Base-by-base conservation (phyloP, 768 basidiomycete genomes). In the Tylopilus vinaceipallidus region DNA sequence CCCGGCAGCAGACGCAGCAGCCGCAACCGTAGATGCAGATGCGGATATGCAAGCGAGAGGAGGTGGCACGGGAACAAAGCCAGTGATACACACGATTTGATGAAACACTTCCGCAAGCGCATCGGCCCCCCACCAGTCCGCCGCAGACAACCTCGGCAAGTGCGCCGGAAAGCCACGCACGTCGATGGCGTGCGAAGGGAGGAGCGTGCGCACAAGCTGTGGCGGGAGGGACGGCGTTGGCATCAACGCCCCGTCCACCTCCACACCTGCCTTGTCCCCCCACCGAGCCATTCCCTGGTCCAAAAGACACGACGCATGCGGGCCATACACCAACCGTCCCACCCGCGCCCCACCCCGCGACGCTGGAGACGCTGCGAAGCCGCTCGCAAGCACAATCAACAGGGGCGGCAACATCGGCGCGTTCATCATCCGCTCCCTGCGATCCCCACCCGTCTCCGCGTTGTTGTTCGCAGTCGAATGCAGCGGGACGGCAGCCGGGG, bases 51-150 rank as follows among this genome's bases (percentile, higher is more conserved):
- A 13, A 32, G 6, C 26, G 7, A 65, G 47, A 16, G 63, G 61
- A 0, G 50, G 52, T 7, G 59, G 50, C 41, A 64, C 47, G 3
- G 73, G 62, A 14, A 68, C 67, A 42, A 78, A 76, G 13, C 79
- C 79, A 3, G 72, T 73, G 37, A 69, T 63, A 22, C 76, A 75
- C 3, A 77, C 55, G 40, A 81, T 69, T 39, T 68, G 72, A 42
- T 72, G 66, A 44, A 79, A 75, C 8, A 69, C 55, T 16, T 71
- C 65, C 14, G 68, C 69, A 24, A 69, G 61, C 7, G 62, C 57
- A 8, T 71, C 60, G n/a, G 52, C 57, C 12, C 59, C 59, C 51
- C 63, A 67, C 6, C 50, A 45, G 3, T 66, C 58, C 16, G 49
- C 55, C 44, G 47, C 38, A 23, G 56, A 47, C 36, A 64, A 37